These are phyloP conservation scores for Rhizoclosmatium sp. DNA, from an alignment of 192 early-diverging fungal species.

Conservation along the genomic window DNA sequence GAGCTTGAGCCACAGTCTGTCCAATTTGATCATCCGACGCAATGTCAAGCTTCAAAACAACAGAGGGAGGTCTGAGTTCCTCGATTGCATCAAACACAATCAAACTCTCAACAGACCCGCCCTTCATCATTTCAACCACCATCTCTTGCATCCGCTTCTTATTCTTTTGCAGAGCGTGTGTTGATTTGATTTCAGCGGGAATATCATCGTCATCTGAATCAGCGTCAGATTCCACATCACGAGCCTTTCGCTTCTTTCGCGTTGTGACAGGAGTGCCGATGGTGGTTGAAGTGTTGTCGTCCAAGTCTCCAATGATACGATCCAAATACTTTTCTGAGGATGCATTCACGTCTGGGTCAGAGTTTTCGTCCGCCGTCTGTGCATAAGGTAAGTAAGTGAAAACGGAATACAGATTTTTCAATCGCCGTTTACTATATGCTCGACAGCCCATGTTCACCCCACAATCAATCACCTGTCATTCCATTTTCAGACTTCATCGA, in stretches of 20 bases:
- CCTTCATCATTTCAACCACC: constrained; percentile 24
- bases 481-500: no score
- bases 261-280: not conserved
- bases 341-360: constrained; percentile 1
- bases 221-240: constrained; percentile 5
- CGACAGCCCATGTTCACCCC: no score
- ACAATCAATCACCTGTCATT: no score
- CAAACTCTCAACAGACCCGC: constrained; percentile 7
- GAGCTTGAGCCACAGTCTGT: not conserved
- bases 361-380: constrained; percentile 11
- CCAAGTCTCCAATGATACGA: not conserved
- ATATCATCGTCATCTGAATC: constrained; percentile 15
- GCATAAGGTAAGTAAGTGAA: not conserved
- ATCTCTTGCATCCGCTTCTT: constrained; percentile 20
- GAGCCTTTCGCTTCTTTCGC: not conserved
- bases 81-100: constrained; percentile 10
- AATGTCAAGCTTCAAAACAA: not conserved
- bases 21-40: not conserved
- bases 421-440: no score
- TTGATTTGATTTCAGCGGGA: not conserved
- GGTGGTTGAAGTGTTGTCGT: not conserved
- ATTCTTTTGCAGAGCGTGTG: not conserved
- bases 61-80: not conserved
- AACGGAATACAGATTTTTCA: not conserved
- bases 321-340: no score